Conservation (phyloP, 2,329 filamentous ascomycete species). For the Dothistroma septosporum region DNA sequence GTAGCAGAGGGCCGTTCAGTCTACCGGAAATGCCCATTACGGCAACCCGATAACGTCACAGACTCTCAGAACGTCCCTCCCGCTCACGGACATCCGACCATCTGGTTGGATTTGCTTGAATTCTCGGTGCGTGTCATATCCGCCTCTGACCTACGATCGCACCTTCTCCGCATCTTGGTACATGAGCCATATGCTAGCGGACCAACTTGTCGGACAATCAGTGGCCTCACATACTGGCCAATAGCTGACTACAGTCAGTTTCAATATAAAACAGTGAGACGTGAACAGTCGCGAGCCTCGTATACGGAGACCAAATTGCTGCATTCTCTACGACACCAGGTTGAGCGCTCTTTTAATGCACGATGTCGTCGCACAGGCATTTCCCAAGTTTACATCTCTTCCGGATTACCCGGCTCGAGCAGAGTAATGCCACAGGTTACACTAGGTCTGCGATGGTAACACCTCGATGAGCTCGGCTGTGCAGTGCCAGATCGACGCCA, state of each 20-base stretch:
- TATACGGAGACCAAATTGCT: too few relatives aligned
- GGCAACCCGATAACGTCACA: not conserved
- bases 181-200: not conserved
- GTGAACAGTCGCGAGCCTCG: too few relatives aligned
- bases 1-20: not conserved
- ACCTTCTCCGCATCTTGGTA: not conserved
- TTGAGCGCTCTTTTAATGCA: too few relatives aligned
- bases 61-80: not conserved
- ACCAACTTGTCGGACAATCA: too few relatives aligned
- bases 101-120: not conserved
- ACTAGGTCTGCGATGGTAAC: not conserved
- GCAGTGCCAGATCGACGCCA: not conserved
- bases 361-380: too few relatives aligned
- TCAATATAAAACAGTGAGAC: too few relatives aligned
- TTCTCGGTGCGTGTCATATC: too few relatives aligned
- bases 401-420: not conserved
- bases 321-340: too few relatives aligned
- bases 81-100: not conserved
- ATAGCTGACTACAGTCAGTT: too few relatives aligned
- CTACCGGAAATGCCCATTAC: not conserved
- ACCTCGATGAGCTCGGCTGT: not conserved
- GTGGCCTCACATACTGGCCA: too few relatives aligned
- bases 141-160: not conserved
- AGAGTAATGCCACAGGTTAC: not conserved
- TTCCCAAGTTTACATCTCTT: too few relatives aligned